These are phyloP conservation scores for Lyophyllum atratum DNA, from an alignment of 768 basidiomycete genomes.

Conservation along the genomic window DNA sequence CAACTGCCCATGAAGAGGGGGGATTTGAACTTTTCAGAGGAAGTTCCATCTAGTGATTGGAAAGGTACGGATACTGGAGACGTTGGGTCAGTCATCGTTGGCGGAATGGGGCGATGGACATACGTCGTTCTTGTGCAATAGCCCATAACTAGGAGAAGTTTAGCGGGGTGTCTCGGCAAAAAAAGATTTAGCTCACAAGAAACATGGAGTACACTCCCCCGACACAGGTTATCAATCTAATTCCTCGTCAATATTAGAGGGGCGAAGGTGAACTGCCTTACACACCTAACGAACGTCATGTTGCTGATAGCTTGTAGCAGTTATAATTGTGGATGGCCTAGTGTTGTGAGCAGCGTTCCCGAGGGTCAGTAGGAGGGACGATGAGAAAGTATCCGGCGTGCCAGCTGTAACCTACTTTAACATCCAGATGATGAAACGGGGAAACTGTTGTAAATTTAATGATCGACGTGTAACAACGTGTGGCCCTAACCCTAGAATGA, in stretches of 20 bases:
- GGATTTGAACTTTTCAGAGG: slow-evolving; percentile 78
- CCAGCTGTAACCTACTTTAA: background rate
- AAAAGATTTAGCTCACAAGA: slow-evolving; percentile 54
- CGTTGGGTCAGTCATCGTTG: background rate
- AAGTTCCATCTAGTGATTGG: slow-evolving; percentile 60
- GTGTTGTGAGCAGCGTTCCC: background rate
- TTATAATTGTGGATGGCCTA: background rate
- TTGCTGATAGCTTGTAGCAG: slow-evolving; percentile 4
- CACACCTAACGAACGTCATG: slow-evolving; percentile 28
- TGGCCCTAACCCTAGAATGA: slow-evolving; percentile 29
- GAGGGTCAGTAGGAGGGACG: background rate
- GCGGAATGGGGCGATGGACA: slow-evolving; percentile 21
- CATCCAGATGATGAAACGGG: background rate
- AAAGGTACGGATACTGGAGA: slow-evolving; percentile 81
- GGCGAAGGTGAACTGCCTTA: background rate
- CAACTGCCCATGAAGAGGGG: slow-evolving; percentile 84
- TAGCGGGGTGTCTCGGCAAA: background rate
- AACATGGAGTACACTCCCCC: slow-evolving; percentile 93
- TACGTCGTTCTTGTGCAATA: slow-evolving; percentile 92
- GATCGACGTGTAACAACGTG: slow-evolving; percentile 25
- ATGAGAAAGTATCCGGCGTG: background rate
- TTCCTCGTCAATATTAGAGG: background rate
- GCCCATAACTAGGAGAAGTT: slow-evolving; percentile 70
- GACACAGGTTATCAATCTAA: slow-evolving; percentile 76
- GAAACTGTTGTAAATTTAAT: background rate